Percentiles rank a stretch among this genome's conserved stretches.
phyloP scores from a whole-genome alignment of 2,329 filamentous ascomycete species.

The Ophiobolus disseminans region DNA sequence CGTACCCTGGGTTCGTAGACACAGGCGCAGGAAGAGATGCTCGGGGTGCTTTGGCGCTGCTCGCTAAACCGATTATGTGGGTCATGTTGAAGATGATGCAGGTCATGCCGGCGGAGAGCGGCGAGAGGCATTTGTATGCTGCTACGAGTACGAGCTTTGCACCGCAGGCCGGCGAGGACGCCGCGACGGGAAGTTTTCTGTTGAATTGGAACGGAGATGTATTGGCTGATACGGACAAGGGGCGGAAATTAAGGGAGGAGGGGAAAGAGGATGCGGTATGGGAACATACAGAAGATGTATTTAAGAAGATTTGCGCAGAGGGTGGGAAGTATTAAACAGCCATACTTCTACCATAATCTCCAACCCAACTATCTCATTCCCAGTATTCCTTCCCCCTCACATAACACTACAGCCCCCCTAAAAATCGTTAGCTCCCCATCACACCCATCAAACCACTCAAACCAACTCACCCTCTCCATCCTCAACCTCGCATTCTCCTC shows the following conservation, averaged over 20 bases:
- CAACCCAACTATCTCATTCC: no score
- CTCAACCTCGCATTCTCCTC: no score
- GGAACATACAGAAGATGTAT: constrained; percentile 42
- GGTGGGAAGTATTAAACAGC: constrained; percentile 29
- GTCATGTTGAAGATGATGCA: constrained; percentile 23
- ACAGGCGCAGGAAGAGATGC: constrained; percentile 25
- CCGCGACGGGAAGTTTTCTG: constrained; percentile 28
- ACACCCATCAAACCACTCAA: no score
- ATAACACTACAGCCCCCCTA: no score
- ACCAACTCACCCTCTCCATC: no score
- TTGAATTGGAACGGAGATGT: constrained; percentile 35
- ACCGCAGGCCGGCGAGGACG: constrained; percentile 15
- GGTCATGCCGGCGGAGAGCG: constrained; percentile 36
- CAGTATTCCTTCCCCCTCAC: no score
- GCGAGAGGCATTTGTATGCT: constrained; percentile 44
- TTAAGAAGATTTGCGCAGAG: constrained; percentile 33
- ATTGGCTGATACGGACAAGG: constrained; percentile 21
- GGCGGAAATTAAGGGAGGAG: constrained; percentile 26
- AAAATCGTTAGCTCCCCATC: no score
- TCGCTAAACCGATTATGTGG: constrained; percentile 8
- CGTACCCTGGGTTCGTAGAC: constrained; percentile 32
- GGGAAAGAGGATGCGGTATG: constrained; percentile 38
- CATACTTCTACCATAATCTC: no score
- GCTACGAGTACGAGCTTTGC: constrained; percentile 36
- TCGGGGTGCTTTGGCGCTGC: constrained; percentile 8